These are phyloP conservation scores for Steccherinum ochraceum DNA, from an alignment of 768 basidiomycete genomes.

Conservation along the genomic window DNA sequence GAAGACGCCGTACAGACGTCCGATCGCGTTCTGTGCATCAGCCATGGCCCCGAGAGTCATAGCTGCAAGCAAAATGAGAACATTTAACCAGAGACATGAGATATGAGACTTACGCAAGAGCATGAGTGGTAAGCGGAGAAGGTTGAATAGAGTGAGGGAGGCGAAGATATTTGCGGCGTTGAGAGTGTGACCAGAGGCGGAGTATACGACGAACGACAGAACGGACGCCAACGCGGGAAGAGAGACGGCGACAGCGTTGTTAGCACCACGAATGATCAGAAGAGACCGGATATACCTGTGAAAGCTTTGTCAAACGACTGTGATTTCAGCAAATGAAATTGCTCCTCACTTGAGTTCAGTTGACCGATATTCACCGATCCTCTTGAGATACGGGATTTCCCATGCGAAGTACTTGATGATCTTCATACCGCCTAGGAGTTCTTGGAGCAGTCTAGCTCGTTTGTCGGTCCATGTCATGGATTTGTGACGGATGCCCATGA, in stretches of 20 bases:
- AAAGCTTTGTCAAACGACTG: slow-evolving; percentile 7
- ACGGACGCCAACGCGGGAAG: slow-evolving; percentile 79
- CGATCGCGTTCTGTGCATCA: slow-evolving; percentile 78
- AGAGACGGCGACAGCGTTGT: slow-evolving; percentile 63
- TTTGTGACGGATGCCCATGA: slow-evolving; percentile 64
- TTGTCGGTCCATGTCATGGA: slow-evolving; percentile 90
- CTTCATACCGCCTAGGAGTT: slow-evolving; percentile 84
- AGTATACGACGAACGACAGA: slow-evolving; percentile 70
- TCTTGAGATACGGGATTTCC: slow-evolving; percentile 75
- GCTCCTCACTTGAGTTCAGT: slow-evolving; percentile 65
- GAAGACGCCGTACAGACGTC: slow-evolving; percentile 74
- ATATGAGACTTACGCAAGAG: slow-evolving; percentile 41
- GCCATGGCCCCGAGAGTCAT: slow-evolving; percentile 70
- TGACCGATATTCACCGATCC: slow-evolving; percentile 61
- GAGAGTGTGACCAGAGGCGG: slow-evolving; percentile 60
- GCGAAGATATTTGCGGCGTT: slow-evolving; percentile 74
- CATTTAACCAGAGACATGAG: slow-evolving; percentile 8
- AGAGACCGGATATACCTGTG: slow-evolving; percentile 59
- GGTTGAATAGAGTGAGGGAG: slow-evolving; percentile 78
- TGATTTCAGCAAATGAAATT: background rate
- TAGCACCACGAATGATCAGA: slow-evolving; percentile 57
- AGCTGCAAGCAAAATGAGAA: slow-evolving; percentile 39
- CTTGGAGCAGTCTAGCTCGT: slow-evolving; percentile 83
- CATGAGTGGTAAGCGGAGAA: slow-evolving; percentile 79
- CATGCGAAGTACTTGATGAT: slow-evolving; percentile 92